Percentiles rank a stretch among this genome's conserved stretches.
Conservation (phyloP, 306 rosid genomes). For the Ochetophila trinervis region DNA sequence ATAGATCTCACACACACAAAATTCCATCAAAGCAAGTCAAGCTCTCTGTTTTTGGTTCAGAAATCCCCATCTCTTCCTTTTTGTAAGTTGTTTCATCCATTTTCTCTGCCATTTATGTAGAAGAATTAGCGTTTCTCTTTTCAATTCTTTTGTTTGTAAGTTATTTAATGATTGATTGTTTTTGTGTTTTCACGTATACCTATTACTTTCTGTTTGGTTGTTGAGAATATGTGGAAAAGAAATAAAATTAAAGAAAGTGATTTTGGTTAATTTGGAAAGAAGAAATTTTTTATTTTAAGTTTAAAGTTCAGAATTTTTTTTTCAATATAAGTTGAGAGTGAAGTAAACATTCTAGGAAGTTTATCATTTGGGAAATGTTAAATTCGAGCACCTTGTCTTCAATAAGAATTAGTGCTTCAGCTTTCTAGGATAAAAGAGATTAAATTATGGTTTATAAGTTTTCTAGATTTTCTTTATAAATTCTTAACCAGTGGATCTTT, state of each 20-base stretch:
- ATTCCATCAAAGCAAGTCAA: slow-evolving; percentile 83
- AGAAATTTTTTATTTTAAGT: not conserved
- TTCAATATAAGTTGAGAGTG: not conserved
- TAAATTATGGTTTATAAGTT: not conserved
- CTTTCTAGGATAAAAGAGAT: not conserved
- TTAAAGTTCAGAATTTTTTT: not conserved
- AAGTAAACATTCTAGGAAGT: slow-evolving; percentile 3
- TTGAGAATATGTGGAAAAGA: slow-evolving; percentile 1
- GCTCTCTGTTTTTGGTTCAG: slow-evolving; percentile 83
- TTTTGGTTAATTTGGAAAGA: not conserved
- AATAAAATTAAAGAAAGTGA: not conserved
- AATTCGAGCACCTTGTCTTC: not conserved
- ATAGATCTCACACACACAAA: slow-evolving; percentile 21
- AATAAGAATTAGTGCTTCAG: not conserved
- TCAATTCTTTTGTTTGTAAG: not conserved
- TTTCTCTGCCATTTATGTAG: not conserved
- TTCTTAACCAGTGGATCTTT: not conserved
- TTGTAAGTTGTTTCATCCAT: slow-evolving; percentile 39
- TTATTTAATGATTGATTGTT: slow-evolving; percentile 1
- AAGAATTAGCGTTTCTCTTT: slow-evolving; percentile 18
- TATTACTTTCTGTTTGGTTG: slow-evolving; percentile 5
- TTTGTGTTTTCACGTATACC: not conserved
- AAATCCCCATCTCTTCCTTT: slow-evolving; percentile 71
- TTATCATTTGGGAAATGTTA: slow-evolving; percentile 5
- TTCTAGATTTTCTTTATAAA: not conserved